Evolutionary conservation across 805 yeast genomes (phyloP).

Genomic region (Wickerhamomyces subpelliculosus): DNA sequence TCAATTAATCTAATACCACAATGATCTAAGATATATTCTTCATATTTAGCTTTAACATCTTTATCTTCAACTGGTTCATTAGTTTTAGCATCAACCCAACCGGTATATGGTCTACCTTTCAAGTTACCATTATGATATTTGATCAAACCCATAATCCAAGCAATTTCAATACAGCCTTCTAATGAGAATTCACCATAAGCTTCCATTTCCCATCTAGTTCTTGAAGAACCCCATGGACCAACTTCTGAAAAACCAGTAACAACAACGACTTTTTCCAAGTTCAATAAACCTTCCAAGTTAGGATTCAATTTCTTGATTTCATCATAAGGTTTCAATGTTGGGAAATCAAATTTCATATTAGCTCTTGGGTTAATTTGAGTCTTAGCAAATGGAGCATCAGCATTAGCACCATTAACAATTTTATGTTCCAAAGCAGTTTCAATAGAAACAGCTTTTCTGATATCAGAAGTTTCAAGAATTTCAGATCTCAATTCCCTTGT

Average conservation of each 20-base stretch:
- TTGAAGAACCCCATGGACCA: slow-evolving; percentile 98
- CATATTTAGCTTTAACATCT: slow-evolving; percentile 89
- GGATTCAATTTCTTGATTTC: slow-evolving; percentile 64
- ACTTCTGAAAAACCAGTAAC: slow-evolving; percentile 98
- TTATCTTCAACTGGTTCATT: slow-evolving; percentile 89
- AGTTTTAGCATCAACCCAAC: slow-evolving; percentile 97
- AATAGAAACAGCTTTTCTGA: slow-evolving; percentile 90
- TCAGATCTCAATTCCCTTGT: slow-evolving; percentile 73
- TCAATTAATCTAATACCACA: slow-evolving; percentile 96
- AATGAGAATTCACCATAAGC: slow-evolving; percentile 88
- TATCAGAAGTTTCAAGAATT: slow-evolving; percentile 75
- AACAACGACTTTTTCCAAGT: slow-evolving; percentile 86
- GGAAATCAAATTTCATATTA: slow-evolving; percentile 91
- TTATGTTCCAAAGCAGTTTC: slow-evolving; percentile 83
- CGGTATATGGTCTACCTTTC: slow-evolving; percentile 87
- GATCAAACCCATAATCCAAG: slow-evolving; percentile 98
- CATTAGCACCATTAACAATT: slow-evolving; percentile 79
- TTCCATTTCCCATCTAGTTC: slow-evolving; percentile 99
- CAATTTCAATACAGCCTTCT: slow-evolving; percentile 98
- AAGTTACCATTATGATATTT: slow-evolving; percentile 89
- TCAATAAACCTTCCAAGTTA: slow-evolving; percentile 83
- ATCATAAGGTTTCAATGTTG: slow-evolving; percentile 70
- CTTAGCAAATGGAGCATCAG: slow-evolving; percentile 78
- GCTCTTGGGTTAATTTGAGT: slow-evolving; percentile 87
- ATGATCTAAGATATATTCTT: slow-evolving; percentile 80